Evolutionary conservation across 2,329 filamentous ascomycete genomes (phyloP), one percentile per base, ranked within the genome.

Genomic region (Aspergillus hortae): DNA sequence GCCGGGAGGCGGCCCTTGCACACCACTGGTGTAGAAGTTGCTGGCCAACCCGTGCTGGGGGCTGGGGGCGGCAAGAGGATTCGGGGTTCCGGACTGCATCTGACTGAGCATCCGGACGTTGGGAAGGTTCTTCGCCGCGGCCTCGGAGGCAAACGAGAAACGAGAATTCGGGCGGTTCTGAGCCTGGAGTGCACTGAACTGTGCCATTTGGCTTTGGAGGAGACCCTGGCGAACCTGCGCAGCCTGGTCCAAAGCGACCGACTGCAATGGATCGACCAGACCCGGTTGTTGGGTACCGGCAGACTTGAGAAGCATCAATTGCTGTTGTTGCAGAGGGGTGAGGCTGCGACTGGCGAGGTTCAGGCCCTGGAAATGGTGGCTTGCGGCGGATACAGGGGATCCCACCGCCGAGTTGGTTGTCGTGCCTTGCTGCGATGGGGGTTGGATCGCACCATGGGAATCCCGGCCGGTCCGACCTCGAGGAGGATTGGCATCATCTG

Each of bases 1-100:
- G 9, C 94, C 94, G 0, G 94, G 95, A 54, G 94, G 94, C 25
- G 95, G 94, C 3, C 92, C 92, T 64, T 95, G 90, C 65, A 96
- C 90, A 9, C 89, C 89, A 49, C 85, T 86, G 44, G 86, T 83
- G 70, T 94, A 96, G 68, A 90, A 94, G 57, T 89, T 88, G 58
- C 80, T 83, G 58, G 80, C 71, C 47, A 81, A 68, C 25, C 59
- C 59, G 40, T 73, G 71, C 55, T 73, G 72, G 23, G 68, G 66
- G 41, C 63, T 69, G 12, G 71, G 68, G 4, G 68, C 66, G 10
- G 67, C 63, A 33, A 74, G 60, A 10, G 70, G 68, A 46, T 72
- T 74, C 1, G 67, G 66, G 25, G 64, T 72, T 11, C 61, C 64
- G 12, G 68, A 66, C 43, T 72, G 72, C 69, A 73, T 69, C 48